phyloP scores from a whole-genome alignment of 2,329 filamentous ascomycete species.

The Alternaria brassicae region DNA sequence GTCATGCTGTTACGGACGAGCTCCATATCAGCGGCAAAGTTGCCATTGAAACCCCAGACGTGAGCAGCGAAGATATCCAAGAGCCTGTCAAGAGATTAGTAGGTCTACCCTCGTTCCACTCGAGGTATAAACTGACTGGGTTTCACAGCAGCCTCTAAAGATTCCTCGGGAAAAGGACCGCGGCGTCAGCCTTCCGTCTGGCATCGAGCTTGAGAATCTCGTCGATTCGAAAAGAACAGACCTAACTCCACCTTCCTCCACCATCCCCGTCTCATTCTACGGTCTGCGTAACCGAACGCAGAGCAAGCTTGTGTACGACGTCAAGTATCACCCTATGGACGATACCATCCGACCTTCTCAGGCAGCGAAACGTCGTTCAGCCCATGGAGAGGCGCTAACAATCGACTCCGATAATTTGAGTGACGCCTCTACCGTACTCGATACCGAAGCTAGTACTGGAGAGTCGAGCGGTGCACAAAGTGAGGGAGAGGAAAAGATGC shows the following conservation, averaged over 20 bases:
- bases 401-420: slow-evolving; percentile 2
- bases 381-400: slow-evolving; percentile 26
- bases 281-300: slow-evolving; percentile 19
- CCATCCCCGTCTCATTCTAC: slow-evolving; percentile 17
- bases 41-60: neutral
- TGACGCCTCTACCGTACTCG: neutral
- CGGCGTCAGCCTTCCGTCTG: slow-evolving; percentile 13
- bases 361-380: slow-evolving; percentile 35
- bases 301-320: slow-evolving; percentile 37
- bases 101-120: neutral
- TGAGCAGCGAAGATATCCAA: neutral
- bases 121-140: neutral
- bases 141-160: neutral
- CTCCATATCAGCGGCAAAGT: neutral
- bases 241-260: slow-evolving; percentile 11
- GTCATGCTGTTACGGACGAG: no score
- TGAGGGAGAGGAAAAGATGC: slow-evolving; percentile 9
- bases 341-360: slow-evolving; percentile 36
- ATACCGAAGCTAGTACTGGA: slow-evolving; percentile 4
- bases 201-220: slow-evolving; percentile 25
- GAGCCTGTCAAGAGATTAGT: neutral
- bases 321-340: slow-evolving; percentile 47
- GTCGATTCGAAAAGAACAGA: slow-evolving; percentile 1
- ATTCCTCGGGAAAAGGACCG: neutral
- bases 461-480: slow-evolving; percentile 11